A percentile compares a stretch with the other conserved stretches of the same genome.
These are phyloP conservation scores for Paramarasmius palmivorus DNA, from an alignment of 1,284 basidiomycete species.

Conservation along the genomic window DNA sequence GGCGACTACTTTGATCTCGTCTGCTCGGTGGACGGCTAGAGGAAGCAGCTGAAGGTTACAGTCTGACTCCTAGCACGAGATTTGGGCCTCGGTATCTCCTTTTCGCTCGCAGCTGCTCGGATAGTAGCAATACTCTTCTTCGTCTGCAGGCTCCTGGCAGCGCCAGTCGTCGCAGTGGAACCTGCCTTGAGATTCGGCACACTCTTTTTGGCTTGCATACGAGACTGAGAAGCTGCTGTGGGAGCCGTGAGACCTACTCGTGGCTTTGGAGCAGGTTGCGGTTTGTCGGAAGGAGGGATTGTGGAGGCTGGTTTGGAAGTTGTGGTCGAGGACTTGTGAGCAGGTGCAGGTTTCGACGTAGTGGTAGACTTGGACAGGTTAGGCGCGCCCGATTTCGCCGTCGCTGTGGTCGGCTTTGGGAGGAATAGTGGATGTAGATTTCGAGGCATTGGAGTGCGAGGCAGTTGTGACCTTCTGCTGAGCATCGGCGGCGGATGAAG, in stretches of 20 bases:
- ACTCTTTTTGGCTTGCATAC: neutral
- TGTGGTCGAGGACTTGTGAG: neutral
- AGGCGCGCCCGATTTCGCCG: neutral
- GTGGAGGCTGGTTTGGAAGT: neutral
- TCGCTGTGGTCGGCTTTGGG: neutral
- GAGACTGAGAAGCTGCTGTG: neutral
- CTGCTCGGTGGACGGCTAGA: constrained; percentile 1
- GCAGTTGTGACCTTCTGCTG: too few relatives aligned
- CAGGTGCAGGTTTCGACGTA: neutral
- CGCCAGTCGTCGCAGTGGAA: neutral
- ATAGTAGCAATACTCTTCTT: neutral
- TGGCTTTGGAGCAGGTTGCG: neutral
- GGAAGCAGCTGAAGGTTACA: neutral
- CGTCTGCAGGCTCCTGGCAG: neutral
- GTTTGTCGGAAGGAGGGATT: too few relatives aligned
- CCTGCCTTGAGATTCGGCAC: neutral
- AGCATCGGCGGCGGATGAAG: too few relatives aligned
- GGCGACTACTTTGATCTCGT: too few relatives aligned
- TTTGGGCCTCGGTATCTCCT: neutral
- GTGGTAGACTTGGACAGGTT: neutral
- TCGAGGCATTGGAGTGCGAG: too few relatives aligned
- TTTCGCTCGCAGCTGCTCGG: neutral
- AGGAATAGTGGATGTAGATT: too few relatives aligned
- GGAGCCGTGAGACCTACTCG: neutral
- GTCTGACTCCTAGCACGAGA: neutral